These are phyloP conservation scores for Fusarium armeniacum DNA, from an alignment of 2,329 filamentous ascomycete genomes.

Conservation along the genomic window DNA sequence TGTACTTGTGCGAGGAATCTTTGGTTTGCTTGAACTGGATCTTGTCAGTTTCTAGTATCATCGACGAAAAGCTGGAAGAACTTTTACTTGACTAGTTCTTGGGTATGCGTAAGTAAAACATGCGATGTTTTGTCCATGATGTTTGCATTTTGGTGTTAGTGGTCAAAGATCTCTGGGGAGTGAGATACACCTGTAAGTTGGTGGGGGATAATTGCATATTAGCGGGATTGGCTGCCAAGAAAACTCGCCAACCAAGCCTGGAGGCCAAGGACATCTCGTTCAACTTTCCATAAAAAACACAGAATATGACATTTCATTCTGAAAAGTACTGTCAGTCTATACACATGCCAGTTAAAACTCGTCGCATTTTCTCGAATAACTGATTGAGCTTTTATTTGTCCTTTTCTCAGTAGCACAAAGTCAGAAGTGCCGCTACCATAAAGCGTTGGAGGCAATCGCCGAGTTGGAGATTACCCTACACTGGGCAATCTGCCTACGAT, in stretches of 20 bases:
- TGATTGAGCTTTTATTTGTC: not conserved
- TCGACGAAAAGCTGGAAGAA: fast-evolving
- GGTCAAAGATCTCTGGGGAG: not conserved
- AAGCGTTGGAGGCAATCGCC: too few species aligned
- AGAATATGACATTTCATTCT: not conserved
- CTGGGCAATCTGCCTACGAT: not conserved
- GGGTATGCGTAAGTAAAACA: not conserved
- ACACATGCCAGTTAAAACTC: not conserved
- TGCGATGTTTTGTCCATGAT: constrained; percentile 5
- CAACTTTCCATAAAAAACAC: not conserved
- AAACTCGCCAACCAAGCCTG: not conserved
- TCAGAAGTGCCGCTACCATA: not conserved
- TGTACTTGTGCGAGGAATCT: constrained; percentile 41
- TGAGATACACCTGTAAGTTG: not conserved
- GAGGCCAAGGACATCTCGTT: not conserved
- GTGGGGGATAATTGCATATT: not conserved
- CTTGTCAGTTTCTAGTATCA: not conserved
- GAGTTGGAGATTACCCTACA: not conserved
- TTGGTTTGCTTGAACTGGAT: constrained; percentile 3
- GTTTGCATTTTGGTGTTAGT: not conserved
- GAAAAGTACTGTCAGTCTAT: not conserved
- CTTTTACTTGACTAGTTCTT: not conserved
- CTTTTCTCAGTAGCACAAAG: not conserved
- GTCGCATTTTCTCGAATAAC: not conserved
- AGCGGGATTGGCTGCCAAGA: too few species aligned